Conservation (phyloP, 73 alveolate genomes). For the Paramecium bursaria region DNA sequence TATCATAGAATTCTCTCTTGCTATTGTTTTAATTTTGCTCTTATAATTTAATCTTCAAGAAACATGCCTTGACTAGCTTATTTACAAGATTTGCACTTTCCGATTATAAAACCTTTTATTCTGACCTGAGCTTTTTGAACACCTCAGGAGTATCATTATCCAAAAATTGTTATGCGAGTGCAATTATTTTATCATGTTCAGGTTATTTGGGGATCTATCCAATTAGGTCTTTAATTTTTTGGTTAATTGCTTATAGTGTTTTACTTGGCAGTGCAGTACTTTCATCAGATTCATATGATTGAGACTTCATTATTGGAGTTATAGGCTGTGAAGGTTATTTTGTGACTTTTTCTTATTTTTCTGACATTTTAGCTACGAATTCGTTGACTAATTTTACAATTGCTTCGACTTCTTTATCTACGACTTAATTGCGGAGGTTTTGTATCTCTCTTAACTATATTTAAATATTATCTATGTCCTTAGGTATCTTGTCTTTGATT, state of each 20-base stretch:
- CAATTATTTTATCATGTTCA: neutral
- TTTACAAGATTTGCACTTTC: too few relatives aligned
- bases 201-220: neutral
- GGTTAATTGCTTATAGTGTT: neutral
- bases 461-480: neutral
- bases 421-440: neutral
- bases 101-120: neutral
- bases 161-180: neutral
- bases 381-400: constrained; percentile 16
- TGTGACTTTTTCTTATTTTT: neutral
- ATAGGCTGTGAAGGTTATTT: neutral
- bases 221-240: neutral
- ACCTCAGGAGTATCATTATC: neutral
- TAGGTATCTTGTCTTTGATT: neutral
- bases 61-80: constrained; percentile 51
- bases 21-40: constrained; percentile 8
- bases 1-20: constrained; percentile 49
- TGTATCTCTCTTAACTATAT: neutral
- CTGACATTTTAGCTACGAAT: constrained; percentile 14
- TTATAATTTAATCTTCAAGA: neutral
- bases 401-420: neutral
- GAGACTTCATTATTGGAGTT: neutral
- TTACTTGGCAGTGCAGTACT: neutral
- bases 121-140: neutral
- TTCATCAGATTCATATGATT: constrained; percentile 48